Base-by-base conservation (phyloP, 2,329 filamentous ascomycete species). In the Diaporthe sp. region DNA sequence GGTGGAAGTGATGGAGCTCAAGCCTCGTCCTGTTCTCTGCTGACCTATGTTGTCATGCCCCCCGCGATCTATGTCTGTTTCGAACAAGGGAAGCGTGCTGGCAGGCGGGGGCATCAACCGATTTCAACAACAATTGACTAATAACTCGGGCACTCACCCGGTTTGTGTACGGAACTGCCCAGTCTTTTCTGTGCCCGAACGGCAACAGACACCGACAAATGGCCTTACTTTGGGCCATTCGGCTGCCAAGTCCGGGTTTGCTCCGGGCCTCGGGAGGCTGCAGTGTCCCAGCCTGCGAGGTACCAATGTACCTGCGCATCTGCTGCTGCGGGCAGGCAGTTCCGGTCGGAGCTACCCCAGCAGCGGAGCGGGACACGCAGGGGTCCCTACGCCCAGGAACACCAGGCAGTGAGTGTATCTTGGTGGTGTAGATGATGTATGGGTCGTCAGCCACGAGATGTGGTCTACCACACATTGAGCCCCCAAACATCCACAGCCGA, bases 301-400 rank as follows among this genome's bases (percentile, higher is more conserved):
- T 66, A 35, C 28, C 33, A 19, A 4, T 19, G 30, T 52, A 38
- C 64, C 45, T 17, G 30, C 45, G 13, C 45, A 40, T 13, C 28
- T 52, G 30, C 45, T 12, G 42, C 45, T 30, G 35, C 35, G 25
- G 61, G 47, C 64, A 54, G 64, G 47, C 64, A 67, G 64, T 67
- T 30, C 45, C 30, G 45, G 64, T 38, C 42, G 64, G 45, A 67
- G 64, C 64, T 67, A 67, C 64, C 64, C 64, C 64, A 67, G 64
- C 64, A 68, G 64, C 47, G 64, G 64, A 54, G 64, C 45, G 64
- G 45, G 64, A 68, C 47, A 40, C 33, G n/a, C 64, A 68, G 64
- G 64, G 64, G 35, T 54, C 47, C 45, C 15, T 15, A 13, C 25
- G 40, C 25, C 45, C 30, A 17, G n/a, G n/a, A 42, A 22, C 13